Conservation (phyloP, 2,329 filamentous ascomycete genomes). For the Pseudonectria buxi region DNA sequence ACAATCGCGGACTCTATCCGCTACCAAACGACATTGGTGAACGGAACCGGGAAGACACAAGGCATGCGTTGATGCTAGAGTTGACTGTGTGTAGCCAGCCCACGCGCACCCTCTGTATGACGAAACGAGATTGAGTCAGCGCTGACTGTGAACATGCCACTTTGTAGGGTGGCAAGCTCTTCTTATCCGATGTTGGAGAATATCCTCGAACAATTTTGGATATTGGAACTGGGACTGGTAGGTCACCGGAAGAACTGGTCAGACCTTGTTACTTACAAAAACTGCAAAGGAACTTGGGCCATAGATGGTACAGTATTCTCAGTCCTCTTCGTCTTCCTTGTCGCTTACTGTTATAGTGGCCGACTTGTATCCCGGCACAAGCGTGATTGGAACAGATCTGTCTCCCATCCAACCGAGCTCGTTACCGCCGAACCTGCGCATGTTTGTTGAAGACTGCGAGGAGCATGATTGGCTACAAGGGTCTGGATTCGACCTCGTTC, state of each 20-base stretch:
- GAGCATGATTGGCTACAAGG: constrained; percentile 50
- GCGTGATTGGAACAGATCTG: constrained; percentile 35
- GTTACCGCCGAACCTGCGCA: constrained; percentile 54
- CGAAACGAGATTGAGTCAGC: background rate
- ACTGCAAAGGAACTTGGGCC: constrained; percentile 41
- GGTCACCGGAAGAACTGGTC: constrained; percentile 4
- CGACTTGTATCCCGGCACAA: constrained; percentile 34
- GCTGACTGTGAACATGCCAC: constrained; percentile 1
- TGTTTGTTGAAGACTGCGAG: constrained; percentile 55
- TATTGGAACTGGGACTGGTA: constrained; percentile 44
- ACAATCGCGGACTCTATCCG: constrained; percentile 37
- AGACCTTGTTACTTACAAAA: constrained; percentile 4
- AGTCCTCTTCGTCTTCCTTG: background rate
- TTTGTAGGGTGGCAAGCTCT: constrained; percentile 31
- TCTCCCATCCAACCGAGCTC: constrained; percentile 40
- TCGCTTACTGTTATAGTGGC: constrained; percentile 25
- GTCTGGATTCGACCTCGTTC: constrained; percentile 49
- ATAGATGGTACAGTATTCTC: constrained; percentile 33
- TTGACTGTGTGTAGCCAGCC: constrained; percentile 25
- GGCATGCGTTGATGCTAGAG: constrained; percentile 40
- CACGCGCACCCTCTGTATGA: background rate
- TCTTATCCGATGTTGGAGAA: constrained; percentile 33
- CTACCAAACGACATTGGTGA: constrained; percentile 41
- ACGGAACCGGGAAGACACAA: constrained; percentile 39
- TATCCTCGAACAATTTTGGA: constrained; percentile 38